Conservation (phyloP, 176 grass and related monocot species). For the Hsuehochloa calcarea region DNA sequence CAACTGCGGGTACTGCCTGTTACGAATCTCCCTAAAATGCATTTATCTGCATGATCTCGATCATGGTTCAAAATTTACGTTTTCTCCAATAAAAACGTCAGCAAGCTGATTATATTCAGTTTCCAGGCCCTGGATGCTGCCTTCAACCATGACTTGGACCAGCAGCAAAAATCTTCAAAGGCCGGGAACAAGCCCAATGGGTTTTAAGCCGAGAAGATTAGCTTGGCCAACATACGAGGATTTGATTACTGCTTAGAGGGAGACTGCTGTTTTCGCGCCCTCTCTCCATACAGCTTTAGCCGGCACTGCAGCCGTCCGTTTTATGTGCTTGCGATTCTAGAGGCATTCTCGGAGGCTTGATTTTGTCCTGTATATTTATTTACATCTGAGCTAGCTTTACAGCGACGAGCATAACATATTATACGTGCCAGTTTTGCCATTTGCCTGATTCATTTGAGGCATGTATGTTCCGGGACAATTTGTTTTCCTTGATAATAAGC, state of each 20-base stretch:
- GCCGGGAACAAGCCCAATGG: constrained; percentile 56
- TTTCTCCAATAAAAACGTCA: background rate
- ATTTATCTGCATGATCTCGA: background rate
- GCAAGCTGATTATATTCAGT: constrained; percentile 16
- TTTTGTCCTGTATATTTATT: background rate
- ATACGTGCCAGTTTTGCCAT: constrained; percentile 1
- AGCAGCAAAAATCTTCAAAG: constrained; percentile 67
- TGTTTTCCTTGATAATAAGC: background rate
- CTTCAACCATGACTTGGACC: constrained; percentile 74
- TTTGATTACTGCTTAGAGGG: constrained; percentile 9
- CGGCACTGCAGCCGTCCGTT: background rate
- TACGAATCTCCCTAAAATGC: background rate
- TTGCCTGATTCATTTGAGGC: background rate
- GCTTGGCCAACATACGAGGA: background rate
- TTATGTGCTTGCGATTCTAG: background rate
- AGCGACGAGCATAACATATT: background rate
- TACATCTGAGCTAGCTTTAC: background rate
- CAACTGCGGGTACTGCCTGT: background rate
- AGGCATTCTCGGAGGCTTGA: background rate
- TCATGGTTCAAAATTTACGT: background rate
- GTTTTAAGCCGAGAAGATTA: constrained; percentile 13
- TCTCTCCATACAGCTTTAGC: background rate
- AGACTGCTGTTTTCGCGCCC: background rate
- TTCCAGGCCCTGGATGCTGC: constrained; percentile 90
- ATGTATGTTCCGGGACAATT: background rate